phyloP scores from a whole-genome alignment of 2,329 filamentous ascomycete species.

The Sarocladium strictum region DNA sequence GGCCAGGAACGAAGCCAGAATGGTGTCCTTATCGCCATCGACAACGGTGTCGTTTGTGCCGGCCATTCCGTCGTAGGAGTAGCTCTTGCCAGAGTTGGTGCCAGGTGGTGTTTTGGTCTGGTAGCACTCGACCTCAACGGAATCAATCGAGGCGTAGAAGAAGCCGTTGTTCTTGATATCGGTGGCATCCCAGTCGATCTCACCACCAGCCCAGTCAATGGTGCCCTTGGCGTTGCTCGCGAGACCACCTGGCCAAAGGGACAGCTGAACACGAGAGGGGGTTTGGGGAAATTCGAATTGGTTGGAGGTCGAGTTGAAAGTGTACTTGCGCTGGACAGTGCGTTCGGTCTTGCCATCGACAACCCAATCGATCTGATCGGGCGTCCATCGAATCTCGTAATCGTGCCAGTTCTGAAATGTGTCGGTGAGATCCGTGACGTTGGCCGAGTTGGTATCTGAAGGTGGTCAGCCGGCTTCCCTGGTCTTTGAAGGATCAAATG shows the following conservation, averaged over 20 bases:
- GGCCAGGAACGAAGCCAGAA: slow-evolving; percentile 74
- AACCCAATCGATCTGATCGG: slow-evolving; percentile 79
- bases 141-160: slow-evolving; percentile 76
- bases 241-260: slow-evolving; percentile 90
- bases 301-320: slow-evolving; percentile 79
- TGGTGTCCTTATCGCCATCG: slow-evolving; percentile 67
- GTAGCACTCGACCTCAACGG: slow-evolving; percentile 83
- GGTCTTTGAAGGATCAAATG: not conserved
- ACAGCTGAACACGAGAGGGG: slow-evolving; percentile 83
- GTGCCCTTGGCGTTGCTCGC: slow-evolving; percentile 76
- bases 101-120: slow-evolving; percentile 57
- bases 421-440: slow-evolving; percentile 58
- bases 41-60: slow-evolving; percentile 73
- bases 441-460: slow-evolving; percentile 67
- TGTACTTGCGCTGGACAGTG: slow-evolving; percentile 67
- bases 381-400: slow-evolving; percentile 91
- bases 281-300: slow-evolving; percentile 88
- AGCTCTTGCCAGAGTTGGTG: slow-evolving; percentile 62
- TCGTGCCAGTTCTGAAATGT: slow-evolving; percentile 77
- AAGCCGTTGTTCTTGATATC: slow-evolving; percentile 82
- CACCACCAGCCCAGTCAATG: slow-evolving; percentile 84
- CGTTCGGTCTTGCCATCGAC: slow-evolving; percentile 77
- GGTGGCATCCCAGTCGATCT: slow-evolving; percentile 76
- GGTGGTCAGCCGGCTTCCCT: not conserved
- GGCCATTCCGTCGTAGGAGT: slow-evolving; percentile 61